Percentiles rank a stretch among this genome's conserved stretches.
Conservation (phyloP, 371 early-diverging fungal species). For the Coemansia sp. region DNA sequence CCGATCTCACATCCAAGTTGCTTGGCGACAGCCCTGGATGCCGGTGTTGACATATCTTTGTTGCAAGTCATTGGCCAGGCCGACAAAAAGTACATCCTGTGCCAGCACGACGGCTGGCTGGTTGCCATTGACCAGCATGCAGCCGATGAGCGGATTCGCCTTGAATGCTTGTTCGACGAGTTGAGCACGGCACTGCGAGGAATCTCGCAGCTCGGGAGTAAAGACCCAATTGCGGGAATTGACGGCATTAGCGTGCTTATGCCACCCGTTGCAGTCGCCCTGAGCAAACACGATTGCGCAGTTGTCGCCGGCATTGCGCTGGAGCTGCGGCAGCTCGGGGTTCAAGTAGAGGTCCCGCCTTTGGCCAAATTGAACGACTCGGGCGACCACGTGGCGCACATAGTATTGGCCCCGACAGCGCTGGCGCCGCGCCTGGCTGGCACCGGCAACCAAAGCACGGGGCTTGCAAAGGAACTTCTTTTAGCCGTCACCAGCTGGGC, state of each 20-base stretch:
- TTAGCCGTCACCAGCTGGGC: constrained; percentile 21
- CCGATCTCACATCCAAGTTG: background rate
- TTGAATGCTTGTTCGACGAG: constrained; percentile 19
- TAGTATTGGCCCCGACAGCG: constrained; percentile 29
- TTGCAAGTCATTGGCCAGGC: constrained; percentile 39
- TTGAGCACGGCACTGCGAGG: constrained; percentile 8
- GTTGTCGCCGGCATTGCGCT: background rate
- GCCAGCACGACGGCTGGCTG: constrained; percentile 21
- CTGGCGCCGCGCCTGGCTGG: constrained; percentile 28
- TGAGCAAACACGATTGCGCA: constrained; percentile 16
- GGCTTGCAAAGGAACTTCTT: constrained; percentile 29
- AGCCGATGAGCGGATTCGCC: constrained; percentile 43
- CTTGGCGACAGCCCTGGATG: background rate
- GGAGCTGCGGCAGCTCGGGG: constrained; percentile 20
- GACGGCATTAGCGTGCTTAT: constrained; percentile 36
- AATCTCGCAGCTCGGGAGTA: constrained; percentile 2
- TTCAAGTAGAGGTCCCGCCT: constrained; percentile 3
- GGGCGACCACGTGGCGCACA: background rate
- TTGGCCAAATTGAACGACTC: background rate
- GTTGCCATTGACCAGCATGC: constrained; percentile 48
- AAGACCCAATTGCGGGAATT: constrained; percentile 5
- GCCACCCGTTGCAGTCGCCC: constrained; percentile 16
- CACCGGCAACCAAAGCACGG: background rate
- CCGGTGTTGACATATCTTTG: constrained; percentile 1
- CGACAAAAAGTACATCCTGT: constrained; percentile 39